A percentile compares a stretch with the other conserved stretches of the same genome.
phyloP scores from a whole-genome alignment of 1,139 yeast species.

The Pichia sp. region DNA sequence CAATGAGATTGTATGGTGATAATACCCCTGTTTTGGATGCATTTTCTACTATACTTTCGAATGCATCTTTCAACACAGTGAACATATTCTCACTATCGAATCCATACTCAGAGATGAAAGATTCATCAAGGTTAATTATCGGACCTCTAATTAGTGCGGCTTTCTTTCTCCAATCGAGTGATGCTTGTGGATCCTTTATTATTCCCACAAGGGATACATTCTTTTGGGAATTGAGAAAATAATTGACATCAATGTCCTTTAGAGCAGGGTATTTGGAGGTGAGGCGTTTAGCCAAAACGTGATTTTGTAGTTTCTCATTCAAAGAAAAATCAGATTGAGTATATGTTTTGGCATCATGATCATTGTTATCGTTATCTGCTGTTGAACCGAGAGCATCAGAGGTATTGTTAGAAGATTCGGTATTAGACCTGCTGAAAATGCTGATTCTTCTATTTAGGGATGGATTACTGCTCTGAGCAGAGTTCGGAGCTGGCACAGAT shows the following conservation, averaged over 20 bases:
- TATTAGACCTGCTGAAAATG: neutral
- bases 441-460: too few species aligned
- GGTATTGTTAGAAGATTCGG: neutral
- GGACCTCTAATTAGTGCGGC: constrained; percentile 82
- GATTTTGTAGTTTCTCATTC: neutral
- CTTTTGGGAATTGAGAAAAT: constrained; percentile 24
- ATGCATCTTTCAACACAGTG: constrained; percentile 75
- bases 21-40: constrained; percentile 70
- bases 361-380: neutral
- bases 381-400: neutral
- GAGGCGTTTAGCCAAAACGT: constrained; percentile 15
- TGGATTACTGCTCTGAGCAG: too few species aligned
- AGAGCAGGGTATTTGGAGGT: constrained; percentile 22
- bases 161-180: constrained; percentile 71
- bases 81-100: constrained; percentile 47
- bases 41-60: constrained; percentile 76
- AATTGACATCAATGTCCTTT: constrained; percentile 20
- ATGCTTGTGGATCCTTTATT: constrained; percentile 44
- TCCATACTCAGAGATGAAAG: constrained; percentile 41
- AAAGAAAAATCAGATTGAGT: constrained; percentile 4
- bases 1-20: constrained; percentile 70
- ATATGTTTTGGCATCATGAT: neutral
- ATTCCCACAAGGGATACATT: constrained; percentile 42
- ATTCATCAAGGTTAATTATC: constrained; percentile 68
- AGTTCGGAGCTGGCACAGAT: too few species aligned